Base-by-base conservation (phyloP, 768 basidiomycete genomes). In the Lyophyllum decastes region DNA sequence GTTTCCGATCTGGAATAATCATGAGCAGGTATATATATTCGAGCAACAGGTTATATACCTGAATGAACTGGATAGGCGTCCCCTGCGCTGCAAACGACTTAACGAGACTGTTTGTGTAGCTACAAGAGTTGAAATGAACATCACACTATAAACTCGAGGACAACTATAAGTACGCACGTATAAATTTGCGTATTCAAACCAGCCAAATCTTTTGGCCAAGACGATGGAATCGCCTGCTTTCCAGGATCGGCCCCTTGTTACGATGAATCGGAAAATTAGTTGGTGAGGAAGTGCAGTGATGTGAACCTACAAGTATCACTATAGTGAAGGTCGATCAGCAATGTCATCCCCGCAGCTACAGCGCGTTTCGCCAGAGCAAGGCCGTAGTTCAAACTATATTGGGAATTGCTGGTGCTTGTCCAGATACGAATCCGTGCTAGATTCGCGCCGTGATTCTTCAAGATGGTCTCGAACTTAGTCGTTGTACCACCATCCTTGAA, bases 221-320 rank as follows among this genome's bases (percentile, higher is more conserved):
- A 72, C 2, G 80, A 73, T 0, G 85, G 86, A 54, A 85, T 86
- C 4, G 77, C 72, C 63, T 88, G 86, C 34, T 86, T 73, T 16
- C 82, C 84, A 0, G 86, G 85, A 67, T 87, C 85, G 1, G 86
- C 86, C 86, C 86, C 84, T 85, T 49, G 24, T 9, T 45, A 21
- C 34, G 47, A 17, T 30, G 16, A 49, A 25, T 34, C 25, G 19
- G 16, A 21, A 26, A 27, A 58, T 3, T 3, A 40, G 17, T 9
- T 12, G 26, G 5, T 40, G 54, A 52, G 14, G 35, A 38, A 38
- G 8, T 38, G 14, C 9, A 30, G 27, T 33, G 19, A 10, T 12
- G 14, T 24, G 27, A 35, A 72, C 78, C 26, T 58, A 84, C 83
- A 83, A n/a, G 81, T 85, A 63, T 87, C 85, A 64, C 84, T 85